A percentile compares a stretch with the other conserved stretches of the same genome.
Conservation (phyloP, 2,329 filamentous ascomycete species). For the Fragosphaeria purpurea region DNA sequence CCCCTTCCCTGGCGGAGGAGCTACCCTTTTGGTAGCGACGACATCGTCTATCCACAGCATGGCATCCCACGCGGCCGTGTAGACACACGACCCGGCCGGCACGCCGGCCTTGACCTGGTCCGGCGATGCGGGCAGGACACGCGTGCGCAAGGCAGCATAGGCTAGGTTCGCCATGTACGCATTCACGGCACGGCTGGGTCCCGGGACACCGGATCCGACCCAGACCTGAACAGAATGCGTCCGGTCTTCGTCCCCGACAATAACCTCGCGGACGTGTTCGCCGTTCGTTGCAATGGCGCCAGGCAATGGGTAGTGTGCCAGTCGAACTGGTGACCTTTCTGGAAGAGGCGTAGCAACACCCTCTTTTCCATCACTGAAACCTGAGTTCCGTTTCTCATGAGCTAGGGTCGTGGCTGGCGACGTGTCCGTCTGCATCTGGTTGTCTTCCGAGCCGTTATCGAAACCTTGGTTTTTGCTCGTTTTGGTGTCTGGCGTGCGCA, state of each 20-base stretch:
- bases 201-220: conserved; percentile 30
- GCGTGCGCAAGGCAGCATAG: conserved; percentile 20
- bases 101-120: conserved; percentile 40
- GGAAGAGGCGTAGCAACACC: background rate
- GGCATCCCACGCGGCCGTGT: conserved; percentile 41
- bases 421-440: no score
- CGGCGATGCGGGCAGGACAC: conserved; percentile 36
- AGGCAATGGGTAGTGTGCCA: conserved; percentile 7
- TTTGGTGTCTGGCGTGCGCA: conserved; percentile 1
- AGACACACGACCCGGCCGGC: conserved; percentile 35
- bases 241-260: conserved; percentile 20
- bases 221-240: conserved; percentile 31
- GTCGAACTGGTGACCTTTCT: background rate
- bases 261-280: conserved; percentile 16
- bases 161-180: conserved; percentile 38
- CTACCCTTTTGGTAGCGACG: no score
- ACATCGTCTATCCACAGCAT: conserved; percentile 26
- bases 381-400: no score
- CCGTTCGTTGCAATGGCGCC: background rate
- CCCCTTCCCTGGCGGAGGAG: background rate
- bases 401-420: no score
- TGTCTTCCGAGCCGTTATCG: no score
- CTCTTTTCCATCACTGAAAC: background rate
- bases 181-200: conserved; percentile 28
- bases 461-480: no score